A percentile compares a stretch with the other conserved stretches of the same genome.
Conservation (phyloP, 768 basidiomycete genomes). For the Mycena haematopus region DNA sequence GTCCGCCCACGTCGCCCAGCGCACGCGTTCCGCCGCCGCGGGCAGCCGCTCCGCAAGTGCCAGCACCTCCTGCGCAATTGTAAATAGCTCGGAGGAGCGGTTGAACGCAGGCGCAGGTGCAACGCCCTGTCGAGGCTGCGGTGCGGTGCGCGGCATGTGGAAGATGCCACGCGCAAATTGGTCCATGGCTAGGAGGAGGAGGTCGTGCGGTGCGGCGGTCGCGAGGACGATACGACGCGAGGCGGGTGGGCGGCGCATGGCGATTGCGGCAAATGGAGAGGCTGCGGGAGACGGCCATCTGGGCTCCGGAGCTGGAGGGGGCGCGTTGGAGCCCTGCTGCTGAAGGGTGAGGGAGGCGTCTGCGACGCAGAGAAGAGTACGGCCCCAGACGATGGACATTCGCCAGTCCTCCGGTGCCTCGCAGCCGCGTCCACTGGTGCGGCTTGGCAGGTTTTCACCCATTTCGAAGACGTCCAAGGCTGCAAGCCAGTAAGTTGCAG, state of each 20-base stretch:
- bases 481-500: slow-evolving; percentile 66
- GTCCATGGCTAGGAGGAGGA: slow-evolving; percentile 68
- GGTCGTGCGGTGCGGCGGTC: slow-evolving; percentile 51
- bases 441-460: slow-evolving; percentile 65
- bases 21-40: slow-evolving; percentile 49
- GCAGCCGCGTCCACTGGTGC: slow-evolving; percentile 41
- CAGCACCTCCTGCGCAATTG: slow-evolving; percentile 67
- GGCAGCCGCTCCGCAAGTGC: slow-evolving; percentile 63
- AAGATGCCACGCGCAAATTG: slow-evolving; percentile 74
- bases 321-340: slow-evolving; percentile 14
- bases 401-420: slow-evolving; percentile 65
- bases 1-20: slow-evolving; percentile 69
- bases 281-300: slow-evolving; percentile 50
- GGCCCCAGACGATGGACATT: slow-evolving; percentile 71
- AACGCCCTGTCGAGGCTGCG: background rate
- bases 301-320: slow-evolving; percentile 40
- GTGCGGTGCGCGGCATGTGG: slow-evolving; percentile 65
- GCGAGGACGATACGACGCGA: slow-evolving; percentile 55
- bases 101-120: slow-evolving; percentile 43
- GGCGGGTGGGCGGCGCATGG: slow-evolving; percentile 53
- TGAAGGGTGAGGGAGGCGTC: slow-evolving; percentile 53
- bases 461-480: slow-evolving; percentile 75
- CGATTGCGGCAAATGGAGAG: slow-evolving; percentile 59
- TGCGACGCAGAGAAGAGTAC: slow-evolving; percentile 65
- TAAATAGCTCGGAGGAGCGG: slow-evolving; percentile 64